A percentile compares a stretch with the other conserved stretches of the same genome.
These are phyloP conservation scores for Zalaria obscura DNA, from an alignment of 2,329 filamentous ascomycete species.

Conservation along the genomic window DNA sequence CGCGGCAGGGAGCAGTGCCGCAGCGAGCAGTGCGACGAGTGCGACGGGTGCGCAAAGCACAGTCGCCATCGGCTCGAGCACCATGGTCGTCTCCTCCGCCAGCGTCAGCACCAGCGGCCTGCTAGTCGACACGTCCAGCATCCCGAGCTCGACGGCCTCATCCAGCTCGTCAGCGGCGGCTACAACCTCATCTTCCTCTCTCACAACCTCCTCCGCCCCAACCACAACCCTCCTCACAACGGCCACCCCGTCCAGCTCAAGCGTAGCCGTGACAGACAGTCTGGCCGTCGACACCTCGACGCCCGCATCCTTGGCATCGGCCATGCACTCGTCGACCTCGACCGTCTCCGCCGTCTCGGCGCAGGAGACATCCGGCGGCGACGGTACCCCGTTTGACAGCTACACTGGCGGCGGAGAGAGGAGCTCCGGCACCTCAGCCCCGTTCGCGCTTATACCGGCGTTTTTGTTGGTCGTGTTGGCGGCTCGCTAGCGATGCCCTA, in stretches of 20 bases:
- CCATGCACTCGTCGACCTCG: slow-evolving; percentile 6
- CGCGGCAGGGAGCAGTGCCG: background rate
- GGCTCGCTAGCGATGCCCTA: no score
- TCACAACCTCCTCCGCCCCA: slow-evolving; percentile 1
- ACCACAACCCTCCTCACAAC: slow-evolving; percentile 3
- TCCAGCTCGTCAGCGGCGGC: slow-evolving; percentile 1
- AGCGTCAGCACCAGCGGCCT: background rate
- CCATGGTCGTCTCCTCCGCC: slow-evolving; percentile 1
- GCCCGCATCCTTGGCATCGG: slow-evolving; percentile 3
- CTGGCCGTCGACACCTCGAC: slow-evolving; percentile 1
- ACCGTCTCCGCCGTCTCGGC: slow-evolving; percentile 16
- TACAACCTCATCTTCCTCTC: slow-evolving; percentile 6
- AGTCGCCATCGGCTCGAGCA: slow-evolving; percentile 4
- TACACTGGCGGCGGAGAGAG: background rate
- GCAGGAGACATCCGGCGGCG: slow-evolving; percentile 16
- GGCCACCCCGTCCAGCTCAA: slow-evolving; percentile 5
- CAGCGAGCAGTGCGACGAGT: slow-evolving; percentile 4
- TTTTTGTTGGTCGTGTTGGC: no score
- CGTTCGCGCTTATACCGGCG: no score
- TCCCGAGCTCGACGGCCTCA: slow-evolving; percentile 5
- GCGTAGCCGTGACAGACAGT: slow-evolving; percentile 1
- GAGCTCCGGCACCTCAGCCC: no score
- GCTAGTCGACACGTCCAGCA: slow-evolving; percentile 5
- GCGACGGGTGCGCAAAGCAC: slow-evolving; percentile 3
- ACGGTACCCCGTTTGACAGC: slow-evolving; percentile 31